A percentile compares a stretch with the other conserved stretches of the same genome.
Conservation (phyloP, 139 green algal species). For the Astrephomene gubernaculifera region DNA sequence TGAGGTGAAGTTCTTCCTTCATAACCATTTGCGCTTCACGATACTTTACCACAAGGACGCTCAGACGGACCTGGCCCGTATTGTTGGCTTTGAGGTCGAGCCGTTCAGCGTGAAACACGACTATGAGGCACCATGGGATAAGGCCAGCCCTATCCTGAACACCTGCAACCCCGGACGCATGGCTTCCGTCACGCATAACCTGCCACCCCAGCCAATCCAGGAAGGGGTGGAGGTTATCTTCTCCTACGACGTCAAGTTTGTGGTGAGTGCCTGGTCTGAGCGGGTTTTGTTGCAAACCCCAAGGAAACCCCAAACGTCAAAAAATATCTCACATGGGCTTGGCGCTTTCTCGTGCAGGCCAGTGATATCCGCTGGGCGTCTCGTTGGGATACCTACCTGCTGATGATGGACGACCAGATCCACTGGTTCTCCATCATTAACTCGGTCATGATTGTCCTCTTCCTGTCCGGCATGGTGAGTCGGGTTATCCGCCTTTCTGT, state of each 20-base stretch:
- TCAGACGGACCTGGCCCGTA: conserved; percentile 83
- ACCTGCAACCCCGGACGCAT: conserved; percentile 91
- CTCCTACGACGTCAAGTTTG: conserved; percentile 96
- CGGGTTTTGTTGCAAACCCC: neutral
- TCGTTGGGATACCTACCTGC: conserved; percentile 98
- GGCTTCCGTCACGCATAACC: conserved; percentile 84
- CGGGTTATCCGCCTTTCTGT: neutral
- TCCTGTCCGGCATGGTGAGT: conserved; percentile 96
- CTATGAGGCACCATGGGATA: conserved; percentile 86
- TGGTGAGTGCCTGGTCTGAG: conserved; percentile 57
- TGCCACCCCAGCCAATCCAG: conserved; percentile 82
- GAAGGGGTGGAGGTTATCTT: conserved; percentile 95
- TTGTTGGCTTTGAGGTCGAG: conserved; percentile 99
- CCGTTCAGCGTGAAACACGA: conserved; percentile 93
- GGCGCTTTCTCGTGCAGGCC: conserved; percentile 36
- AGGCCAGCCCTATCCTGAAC: conserved; percentile 72
- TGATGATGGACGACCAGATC: conserved; percentile 97
- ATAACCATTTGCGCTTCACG: conserved; percentile 98
- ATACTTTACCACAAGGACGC: conserved; percentile 96
- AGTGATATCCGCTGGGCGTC: conserved; percentile 95
- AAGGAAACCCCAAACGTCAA: too few relatives aligned
- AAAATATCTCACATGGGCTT: neutral
- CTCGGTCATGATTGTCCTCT: conserved; percentile 99
- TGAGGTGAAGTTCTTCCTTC: conserved; percentile 84
- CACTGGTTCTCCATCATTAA: conserved; percentile 99